These are phyloP conservation scores for Saccharomycopsis babjevae DNA, from an alignment of 805 yeast genomes.

Conservation along the genomic window DNA sequence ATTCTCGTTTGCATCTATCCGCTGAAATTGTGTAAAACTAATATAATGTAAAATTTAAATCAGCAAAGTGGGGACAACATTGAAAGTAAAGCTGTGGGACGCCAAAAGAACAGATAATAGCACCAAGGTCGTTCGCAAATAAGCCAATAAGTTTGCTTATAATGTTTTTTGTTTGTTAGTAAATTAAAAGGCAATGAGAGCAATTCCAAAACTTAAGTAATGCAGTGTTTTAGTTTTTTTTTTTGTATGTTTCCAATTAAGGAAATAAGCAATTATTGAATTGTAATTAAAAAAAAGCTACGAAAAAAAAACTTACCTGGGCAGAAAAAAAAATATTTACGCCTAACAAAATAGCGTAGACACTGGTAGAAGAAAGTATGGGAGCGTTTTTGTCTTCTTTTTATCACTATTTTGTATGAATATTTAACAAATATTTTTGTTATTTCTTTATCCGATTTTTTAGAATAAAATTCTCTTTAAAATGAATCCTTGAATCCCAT, in stretches of 20 bases:
- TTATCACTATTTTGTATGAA: neutral
- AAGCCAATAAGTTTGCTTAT: no score
- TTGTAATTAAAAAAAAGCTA: neutral
- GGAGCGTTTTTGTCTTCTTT: neutral
- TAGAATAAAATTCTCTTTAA: neutral
- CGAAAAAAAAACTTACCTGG: neutral
- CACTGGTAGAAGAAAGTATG: neutral
- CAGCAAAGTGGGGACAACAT: no score
- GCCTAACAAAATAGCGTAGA: neutral
- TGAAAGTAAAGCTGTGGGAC: no score
- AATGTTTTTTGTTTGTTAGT: no score
- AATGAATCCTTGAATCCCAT: neutral
- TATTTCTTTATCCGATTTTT: neutral
- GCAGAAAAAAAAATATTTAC: neutral
- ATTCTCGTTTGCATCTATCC: no score
- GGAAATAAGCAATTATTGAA: neutral
- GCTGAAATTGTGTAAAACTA: no score
- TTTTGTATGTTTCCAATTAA: neutral
- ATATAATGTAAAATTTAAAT: no score
- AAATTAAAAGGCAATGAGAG: no score
- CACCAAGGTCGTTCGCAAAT: no score
- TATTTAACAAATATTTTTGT: neutral
- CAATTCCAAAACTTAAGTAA: no score
- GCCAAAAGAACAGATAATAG: no score
- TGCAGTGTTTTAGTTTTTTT: neutral